These are phyloP conservation scores for Aphanomyces astaci DNA, from an alignment of 352 stramenopile genomes.

Conservation along the genomic window DNA sequence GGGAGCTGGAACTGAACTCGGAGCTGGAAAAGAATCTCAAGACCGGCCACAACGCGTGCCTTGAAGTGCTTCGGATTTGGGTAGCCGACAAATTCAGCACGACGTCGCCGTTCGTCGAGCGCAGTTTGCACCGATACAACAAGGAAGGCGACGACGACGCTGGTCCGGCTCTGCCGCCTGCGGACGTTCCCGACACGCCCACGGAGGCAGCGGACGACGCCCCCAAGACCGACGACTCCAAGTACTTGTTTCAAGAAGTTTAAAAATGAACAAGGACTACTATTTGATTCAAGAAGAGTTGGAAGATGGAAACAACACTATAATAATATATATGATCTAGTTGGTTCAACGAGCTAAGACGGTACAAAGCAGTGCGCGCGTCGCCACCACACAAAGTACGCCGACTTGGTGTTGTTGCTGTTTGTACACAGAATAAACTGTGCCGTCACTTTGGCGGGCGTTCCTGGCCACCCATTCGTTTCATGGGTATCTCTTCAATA, in stretches of 20 bases:
- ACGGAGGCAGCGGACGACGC: background rate
- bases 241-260: conserved; percentile 18
- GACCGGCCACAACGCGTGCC: conserved; percentile 19
- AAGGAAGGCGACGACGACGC: conserved; percentile 47
- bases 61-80: conserved; percentile 80
- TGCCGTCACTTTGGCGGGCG: background rate
- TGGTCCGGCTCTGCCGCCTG: conserved; percentile 28
- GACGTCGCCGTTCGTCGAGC: conserved; percentile 78
- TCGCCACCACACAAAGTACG: background rate
- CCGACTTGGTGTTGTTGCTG: background rate
- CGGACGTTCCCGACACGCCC: background rate
- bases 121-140: conserved; percentile 74
- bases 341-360: background rate
- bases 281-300: too few relatives aligned
- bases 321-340: background rate
- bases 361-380: conserved; percentile 10
- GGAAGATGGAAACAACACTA: background rate
- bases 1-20: conserved; percentile 49
- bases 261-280: background rate
- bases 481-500: background rate
- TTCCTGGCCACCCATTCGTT: background rate
- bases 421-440: background rate
- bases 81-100: conserved; percentile 79
- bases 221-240: background rate
- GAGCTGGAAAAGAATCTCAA: conserved; percentile 23